Percentiles rank a stretch among this genome's conserved stretches.
phyloP scores from a whole-genome alignment of 2,329 filamentous ascomycete species.

The Trichothecium roseum region DNA sequence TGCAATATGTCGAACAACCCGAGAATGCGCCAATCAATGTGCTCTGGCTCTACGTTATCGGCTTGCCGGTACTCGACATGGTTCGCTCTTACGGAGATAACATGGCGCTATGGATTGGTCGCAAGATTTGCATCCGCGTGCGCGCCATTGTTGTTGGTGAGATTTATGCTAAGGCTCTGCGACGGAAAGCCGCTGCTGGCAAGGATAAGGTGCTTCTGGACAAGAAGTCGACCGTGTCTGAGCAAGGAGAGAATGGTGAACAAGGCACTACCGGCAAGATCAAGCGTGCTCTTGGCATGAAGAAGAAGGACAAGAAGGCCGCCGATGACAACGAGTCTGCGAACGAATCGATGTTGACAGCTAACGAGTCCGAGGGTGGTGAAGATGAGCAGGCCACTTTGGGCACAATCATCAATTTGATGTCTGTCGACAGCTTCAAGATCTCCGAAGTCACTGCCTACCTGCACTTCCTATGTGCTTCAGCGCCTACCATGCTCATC shows the following conservation, averaged over 20 bases:
- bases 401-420: conserved; percentile 98
- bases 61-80: conserved; percentile 75
- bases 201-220: conserved; percentile 63
- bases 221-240: conserved; percentile 25
- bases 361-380: conserved; percentile 15
- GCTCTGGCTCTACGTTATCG: conserved; percentile 89
- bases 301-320: conserved; percentile 42
- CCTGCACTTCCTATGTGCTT: conserved; percentile 88
- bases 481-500: conserved; percentile 78
- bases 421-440: conserved; percentile 99
- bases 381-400: conserved; percentile 73
- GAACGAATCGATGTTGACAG: conserved; percentile 12
- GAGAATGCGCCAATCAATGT: conserved; percentile 68
- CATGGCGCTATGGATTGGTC: conserved; percentile 84
- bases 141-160: conserved; percentile 94
- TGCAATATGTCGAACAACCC: conserved; percentile 88
- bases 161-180: conserved; percentile 90
- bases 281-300: conserved; percentile 49
- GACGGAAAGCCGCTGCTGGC: conserved; percentile 76
- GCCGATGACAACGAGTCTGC: conserved; percentile 17
- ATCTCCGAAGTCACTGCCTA: conserved; percentile 92
- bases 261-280: conserved; percentile 35
- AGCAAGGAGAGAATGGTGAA: conserved; percentile 22
- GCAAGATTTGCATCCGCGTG: conserved; percentile 86
- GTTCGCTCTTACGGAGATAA: conserved; percentile 75